A percentile compares a stretch with the other conserved stretches of the same genome.
Conservation (phyloP, 1,284 basidiomycete species). For the Ganoderma lucidum region DNA sequence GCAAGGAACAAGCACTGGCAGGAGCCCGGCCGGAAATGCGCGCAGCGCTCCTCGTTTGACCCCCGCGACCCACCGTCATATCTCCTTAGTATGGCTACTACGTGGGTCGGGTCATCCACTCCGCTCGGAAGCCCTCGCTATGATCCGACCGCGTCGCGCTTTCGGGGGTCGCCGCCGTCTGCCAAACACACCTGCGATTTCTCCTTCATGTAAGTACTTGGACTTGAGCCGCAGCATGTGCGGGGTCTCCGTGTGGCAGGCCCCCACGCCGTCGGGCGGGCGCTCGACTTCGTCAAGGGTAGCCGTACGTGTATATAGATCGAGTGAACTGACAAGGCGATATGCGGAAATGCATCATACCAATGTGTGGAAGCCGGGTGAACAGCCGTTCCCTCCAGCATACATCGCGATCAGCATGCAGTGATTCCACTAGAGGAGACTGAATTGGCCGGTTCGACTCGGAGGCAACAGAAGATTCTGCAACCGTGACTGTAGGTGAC, state of each 20-base stretch:
- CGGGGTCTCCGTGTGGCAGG: not conserved
- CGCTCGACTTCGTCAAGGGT: not conserved
- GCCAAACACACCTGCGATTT: not conserved
- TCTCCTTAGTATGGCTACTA: not conserved
- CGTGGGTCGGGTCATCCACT: not conserved
- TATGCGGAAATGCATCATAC: not conserved
- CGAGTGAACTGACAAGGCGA: not conserved
- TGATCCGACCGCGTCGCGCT: not conserved
- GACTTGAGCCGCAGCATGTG: no score
- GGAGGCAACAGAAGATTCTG: not conserved
- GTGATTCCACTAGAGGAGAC: not conserved
- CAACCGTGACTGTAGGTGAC: no score
- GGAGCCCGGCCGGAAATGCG: not conserved
- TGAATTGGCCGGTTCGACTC: not conserved
- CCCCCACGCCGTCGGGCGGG: not conserved
- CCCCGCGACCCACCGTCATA: not conserved
- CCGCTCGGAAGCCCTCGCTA: not conserved
- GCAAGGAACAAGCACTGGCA: not conserved
- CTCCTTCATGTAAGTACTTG: not conserved
- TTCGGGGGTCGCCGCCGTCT: not conserved
- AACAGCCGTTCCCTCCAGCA: not conserved
- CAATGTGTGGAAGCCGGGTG: not conserved
- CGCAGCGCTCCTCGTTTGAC: not conserved
- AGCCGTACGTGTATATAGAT: no score
- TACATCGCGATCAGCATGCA: not conserved